Base-by-base conservation (phyloP, 2,329 filamentous ascomycete genomes). In the Thyridium curvatum region DNA sequence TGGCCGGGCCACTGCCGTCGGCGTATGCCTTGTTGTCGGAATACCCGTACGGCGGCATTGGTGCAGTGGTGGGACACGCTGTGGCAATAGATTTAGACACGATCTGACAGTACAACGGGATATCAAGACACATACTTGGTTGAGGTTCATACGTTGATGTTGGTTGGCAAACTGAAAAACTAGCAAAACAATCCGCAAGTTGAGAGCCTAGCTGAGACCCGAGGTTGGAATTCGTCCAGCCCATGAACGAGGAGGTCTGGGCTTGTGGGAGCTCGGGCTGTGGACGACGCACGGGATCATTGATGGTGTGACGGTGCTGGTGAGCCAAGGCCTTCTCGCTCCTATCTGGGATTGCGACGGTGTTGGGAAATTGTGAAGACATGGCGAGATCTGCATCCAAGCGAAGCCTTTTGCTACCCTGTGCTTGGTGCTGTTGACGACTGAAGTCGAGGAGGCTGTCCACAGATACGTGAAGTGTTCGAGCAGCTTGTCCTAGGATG, bases 101-200 rank as follows among this genome's bases (percentile, higher is more conserved):
- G 52, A 34, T 17, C 8, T 46, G 30, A 49, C 38, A 35, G 15
- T 26, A 32, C 30, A 34, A 35, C 42, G 16, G 32, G 40, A 32
- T 36, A 30, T 38, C 40, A 29, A 15, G 10, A 33, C 30, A 52
- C 60, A 40, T 52, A 66, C 62, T 55, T 51, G 54, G 47, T 18
- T 44, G 39, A 31, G 59, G 44, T 18, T 60, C 59, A 46, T 55
- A 56, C 16, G 52, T 47, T 32, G 56, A 52, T 39, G 56, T 62
- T n/a, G 60, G 53, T 21, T 55, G 46, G 40, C 62, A 67, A 37
- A 61, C 41, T 18, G 54, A 44, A 30, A 65, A 55, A 41, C 50
- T 56, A 21, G 53, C 45, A 15, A 65, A 44, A 37, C 53, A 63
- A 15, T 59, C 52, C 34, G 56, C 52, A 30, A 65, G 34, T 21